Evolutionary conservation across 2,329 filamentous ascomycete genomes (phyloP).

Genomic region (Blastomyces silverae): DNA sequence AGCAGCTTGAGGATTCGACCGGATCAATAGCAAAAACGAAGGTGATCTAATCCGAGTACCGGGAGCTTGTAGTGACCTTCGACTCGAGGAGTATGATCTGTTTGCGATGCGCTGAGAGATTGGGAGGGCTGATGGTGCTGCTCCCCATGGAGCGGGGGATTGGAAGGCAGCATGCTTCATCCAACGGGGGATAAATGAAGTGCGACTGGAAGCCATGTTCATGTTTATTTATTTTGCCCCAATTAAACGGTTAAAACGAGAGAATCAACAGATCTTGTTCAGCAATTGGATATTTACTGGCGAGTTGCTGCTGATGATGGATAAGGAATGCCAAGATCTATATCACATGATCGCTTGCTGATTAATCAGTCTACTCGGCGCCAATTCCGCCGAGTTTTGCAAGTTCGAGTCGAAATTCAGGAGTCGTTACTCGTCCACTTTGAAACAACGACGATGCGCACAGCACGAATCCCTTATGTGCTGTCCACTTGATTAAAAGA

Average conservation of each 20-base stretch:
- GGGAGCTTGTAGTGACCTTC: neutral
- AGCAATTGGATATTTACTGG: slow-evolving; percentile 5
- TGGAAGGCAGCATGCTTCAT: slow-evolving; percentile 8
- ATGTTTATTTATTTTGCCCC: neutral
- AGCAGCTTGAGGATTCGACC: neutral
- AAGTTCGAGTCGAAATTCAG: neutral
- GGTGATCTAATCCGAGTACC: neutral
- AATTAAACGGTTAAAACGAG: neutral
- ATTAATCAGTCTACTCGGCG: neutral
- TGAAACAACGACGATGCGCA: no score
- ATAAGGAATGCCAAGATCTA: neutral
- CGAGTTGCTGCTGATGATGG: neutral
- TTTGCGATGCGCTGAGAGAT: neutral
- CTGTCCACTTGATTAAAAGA: no score
- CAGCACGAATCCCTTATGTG: no score
- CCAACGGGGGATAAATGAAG: slow-evolving; percentile 3
- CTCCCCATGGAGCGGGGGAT: neutral
- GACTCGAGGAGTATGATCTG: slow-evolving; percentile 4
- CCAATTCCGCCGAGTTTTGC: no score
- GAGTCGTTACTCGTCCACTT: no score
- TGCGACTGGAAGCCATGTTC: neutral
- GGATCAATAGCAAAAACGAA: neutral
- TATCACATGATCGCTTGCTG: neutral
- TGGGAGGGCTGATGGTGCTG: neutral
- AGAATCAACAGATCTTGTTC: neutral